Evolutionary conservation across 176 grass and related monocot genomes (phyloP), one percentile per base, ranked within the genome.

Genomic region (Phoenix roebelenii): DNA sequence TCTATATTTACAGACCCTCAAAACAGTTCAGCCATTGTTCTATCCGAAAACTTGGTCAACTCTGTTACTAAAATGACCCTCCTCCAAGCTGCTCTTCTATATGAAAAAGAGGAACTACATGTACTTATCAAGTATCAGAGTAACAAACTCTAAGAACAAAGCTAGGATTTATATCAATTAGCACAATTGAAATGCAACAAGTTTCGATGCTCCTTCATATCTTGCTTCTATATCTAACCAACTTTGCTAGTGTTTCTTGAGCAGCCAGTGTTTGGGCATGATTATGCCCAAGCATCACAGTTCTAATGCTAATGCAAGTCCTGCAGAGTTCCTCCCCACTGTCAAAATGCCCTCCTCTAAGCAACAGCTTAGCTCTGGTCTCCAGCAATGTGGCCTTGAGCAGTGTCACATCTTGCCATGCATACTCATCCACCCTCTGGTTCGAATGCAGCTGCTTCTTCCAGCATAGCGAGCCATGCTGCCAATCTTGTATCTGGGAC

Each of bases 351-450:
- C 93, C 93, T 0, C 93, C 93, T 22, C 81, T 78, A 32, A 98
- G 84, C 44, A 98, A 58, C 58, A 98, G 78, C 50, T 98, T 98
- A 0, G 88, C 87, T 55, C 87, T 73, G 3, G 88, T 92, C 75
- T 92, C 93, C 0, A 92, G 84, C 72, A 98, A 51, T 0, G 84
- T 85, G 0, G 93, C 93, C 70, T 98, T 98, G 60, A 93, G 94
- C 18, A 98, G 81, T 1, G 88, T 98, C 18, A 98, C 94, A 55
- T 98, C 94, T 75, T 98, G 88, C 94, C 88, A 93, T 48, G 92
- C 77, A 15, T 89, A 81, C 50, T 98, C 94, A 1, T 98, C 82
- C 0, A 98, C 88, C 30, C 66, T 85, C 52, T 83, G 76, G 44
- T 88, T 93, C 0, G 76, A 72, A 39, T 85, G 87, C 18, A 85